Evolutionary conservation across 768 basidiomycete species (phyloP).

Genomic region (Russula sp.): DNA sequence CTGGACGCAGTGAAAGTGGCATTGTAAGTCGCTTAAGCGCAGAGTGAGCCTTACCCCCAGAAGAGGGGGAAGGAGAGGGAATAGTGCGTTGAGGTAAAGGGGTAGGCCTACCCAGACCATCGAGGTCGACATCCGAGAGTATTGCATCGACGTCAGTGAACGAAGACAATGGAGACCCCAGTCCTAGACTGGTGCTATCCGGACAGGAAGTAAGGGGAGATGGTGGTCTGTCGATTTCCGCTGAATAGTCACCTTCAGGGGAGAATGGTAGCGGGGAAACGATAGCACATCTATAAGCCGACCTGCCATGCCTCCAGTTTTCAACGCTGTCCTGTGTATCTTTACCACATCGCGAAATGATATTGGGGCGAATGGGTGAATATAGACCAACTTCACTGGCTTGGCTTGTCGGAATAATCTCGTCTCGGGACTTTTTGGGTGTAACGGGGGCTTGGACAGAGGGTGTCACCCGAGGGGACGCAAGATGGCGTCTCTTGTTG

Average conservation of each 20-base stretch:
- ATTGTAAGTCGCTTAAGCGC: background rate
- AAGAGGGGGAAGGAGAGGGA: constrained; percentile 10
- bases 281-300: constrained; percentile 2
- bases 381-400: constrained; percentile 14
- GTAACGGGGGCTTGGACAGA: background rate
- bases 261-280: constrained; percentile 3
- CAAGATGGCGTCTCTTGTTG: constrained; percentile 1
- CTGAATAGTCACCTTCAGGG: constrained; percentile 7
- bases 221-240: constrained; percentile 6
- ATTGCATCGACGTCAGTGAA: constrained; percentile 5
- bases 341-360: background rate
- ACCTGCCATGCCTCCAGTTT: constrained; percentile 14
- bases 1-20: constrained; percentile 19
- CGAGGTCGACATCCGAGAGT: background rate
- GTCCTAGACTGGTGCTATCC: background rate
- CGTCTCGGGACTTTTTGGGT: background rate
- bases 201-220: constrained; percentile 15
- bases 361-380: constrained; percentile 3
- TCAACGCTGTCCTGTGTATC: constrained; percentile 11
- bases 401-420: constrained; percentile 16
- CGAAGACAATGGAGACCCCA: constrained; percentile 9
- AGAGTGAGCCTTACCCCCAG: background rate
- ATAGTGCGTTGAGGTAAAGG: background rate
- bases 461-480: background rate
- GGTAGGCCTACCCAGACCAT: background rate